Conservation (phyloP, 176 grass and related monocot species). For the Ensete ventricosum region DNA sequence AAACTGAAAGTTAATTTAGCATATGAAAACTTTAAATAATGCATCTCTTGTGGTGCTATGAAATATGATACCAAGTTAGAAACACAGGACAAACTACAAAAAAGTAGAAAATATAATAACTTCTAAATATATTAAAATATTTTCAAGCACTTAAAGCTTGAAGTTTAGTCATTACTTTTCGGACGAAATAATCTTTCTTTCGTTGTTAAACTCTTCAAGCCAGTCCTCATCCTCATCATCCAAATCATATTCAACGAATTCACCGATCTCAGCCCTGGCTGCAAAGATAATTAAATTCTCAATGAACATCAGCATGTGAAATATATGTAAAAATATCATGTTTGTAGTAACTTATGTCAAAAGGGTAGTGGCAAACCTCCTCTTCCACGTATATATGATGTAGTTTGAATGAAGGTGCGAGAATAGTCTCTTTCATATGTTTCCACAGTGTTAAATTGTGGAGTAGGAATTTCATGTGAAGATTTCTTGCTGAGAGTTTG, state of each 20-base stretch:
- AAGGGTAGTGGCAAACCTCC: constrained; percentile 51
- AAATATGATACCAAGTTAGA: no score
- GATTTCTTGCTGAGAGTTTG: constrained; percentile 60
- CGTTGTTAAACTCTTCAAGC: constrained; percentile 87
- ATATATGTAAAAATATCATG: not conserved
- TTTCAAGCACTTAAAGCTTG: not conserved
- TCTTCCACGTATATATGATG: constrained; percentile 84
- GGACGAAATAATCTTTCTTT: constrained; percentile 62
- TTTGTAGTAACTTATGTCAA: not conserved
- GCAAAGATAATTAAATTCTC: constrained; percentile 31
- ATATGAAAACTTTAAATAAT: no score
- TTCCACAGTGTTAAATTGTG: constrained; percentile 69
- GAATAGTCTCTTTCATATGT: constrained; percentile 99
- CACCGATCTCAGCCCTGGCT: constrained; percentile 87
- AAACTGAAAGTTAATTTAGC: no score
- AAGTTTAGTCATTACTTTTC: constrained; percentile 54
- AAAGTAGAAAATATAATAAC: no score
- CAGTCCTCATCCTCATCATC: constrained; percentile 96
- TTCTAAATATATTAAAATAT: no score
- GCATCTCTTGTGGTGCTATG: no score
- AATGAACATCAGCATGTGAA: not conserved
- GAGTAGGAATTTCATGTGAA: constrained; percentile 89
- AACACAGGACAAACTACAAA: no score
- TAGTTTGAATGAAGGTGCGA: constrained; percentile 79
- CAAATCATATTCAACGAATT: constrained; percentile 93